Conservation (phyloP, 805 yeast genomes). For the Schwanniomyces pseudopolymorphus region DNA sequence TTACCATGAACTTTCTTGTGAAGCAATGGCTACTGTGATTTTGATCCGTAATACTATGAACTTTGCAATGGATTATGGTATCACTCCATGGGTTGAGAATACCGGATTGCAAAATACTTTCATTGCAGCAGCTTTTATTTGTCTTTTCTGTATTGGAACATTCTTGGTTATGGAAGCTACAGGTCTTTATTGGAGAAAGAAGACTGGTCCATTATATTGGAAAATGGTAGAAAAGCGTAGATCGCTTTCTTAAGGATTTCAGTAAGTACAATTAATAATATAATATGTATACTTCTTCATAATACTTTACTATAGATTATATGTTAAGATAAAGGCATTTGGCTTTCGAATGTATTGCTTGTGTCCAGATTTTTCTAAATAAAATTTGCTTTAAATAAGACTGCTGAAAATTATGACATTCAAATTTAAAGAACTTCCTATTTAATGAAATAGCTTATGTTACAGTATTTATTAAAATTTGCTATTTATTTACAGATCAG, state of each 20-base stretch:
- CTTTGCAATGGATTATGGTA: slow-evolving; percentile 60
- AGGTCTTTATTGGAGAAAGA: slow-evolving; percentile 36
- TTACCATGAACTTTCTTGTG: slow-evolving; percentile 28
- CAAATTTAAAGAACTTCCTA: too few species aligned
- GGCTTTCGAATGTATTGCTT: too few species aligned
- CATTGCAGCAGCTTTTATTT: slow-evolving; percentile 54
- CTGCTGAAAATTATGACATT: too few species aligned
- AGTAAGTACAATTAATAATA: too few species aligned
- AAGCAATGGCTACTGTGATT: slow-evolving; percentile 47
- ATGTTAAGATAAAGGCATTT: too few species aligned
- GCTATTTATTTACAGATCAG: not conserved
- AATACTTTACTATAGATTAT: too few species aligned
- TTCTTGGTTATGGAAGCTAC: slow-evolving; percentile 40
- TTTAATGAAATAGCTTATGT: too few species aligned
- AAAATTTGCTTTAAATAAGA: too few species aligned
- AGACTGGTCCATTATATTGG: slow-evolving; percentile 34
- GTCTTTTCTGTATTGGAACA: slow-evolving; percentile 46
- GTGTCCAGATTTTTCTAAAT: too few species aligned
- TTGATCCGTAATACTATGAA: slow-evolving; percentile 58
- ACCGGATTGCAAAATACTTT: slow-evolving; percentile 57
- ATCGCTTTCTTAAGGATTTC: not conserved
- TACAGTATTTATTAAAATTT: not conserved
- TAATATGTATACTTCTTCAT: too few species aligned
- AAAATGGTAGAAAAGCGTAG: slow-evolving; percentile 19
- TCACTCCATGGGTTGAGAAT: slow-evolving; percentile 56